Evolutionary conservation across 192 early-diverging fungal genomes (phyloP), one percentile per base, ranked within the genome.

Genomic region (Backusella morwellensis): DNA sequence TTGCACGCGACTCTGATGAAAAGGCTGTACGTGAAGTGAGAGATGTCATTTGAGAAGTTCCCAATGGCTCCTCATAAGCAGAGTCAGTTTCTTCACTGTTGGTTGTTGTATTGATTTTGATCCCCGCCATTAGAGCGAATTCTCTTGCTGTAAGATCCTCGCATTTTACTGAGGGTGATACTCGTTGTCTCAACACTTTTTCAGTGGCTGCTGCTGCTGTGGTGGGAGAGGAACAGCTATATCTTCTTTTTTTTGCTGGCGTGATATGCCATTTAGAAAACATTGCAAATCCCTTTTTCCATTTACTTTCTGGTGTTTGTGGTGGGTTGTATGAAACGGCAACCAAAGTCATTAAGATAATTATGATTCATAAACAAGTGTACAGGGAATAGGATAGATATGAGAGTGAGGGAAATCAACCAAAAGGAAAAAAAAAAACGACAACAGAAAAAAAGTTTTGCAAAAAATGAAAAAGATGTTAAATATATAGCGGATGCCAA

Each of bases 91-190:
- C 74, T 19, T 76, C 68, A 36, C 35, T 36, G 15, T 38, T 35
- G 8, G 14, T 77, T n/a, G 66, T 54, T 15, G 19, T 0, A 54
- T 38, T 68, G 11, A 82, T 78, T 12, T 78, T 69, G 38, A 82
- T 82, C 0, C 80, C 80, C 4, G 77, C 77, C 52, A 82, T 54
- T 36, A 78, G 76, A 44, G 80, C 80, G 29, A 82, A 82, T 75
- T 82, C 80, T 42, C 70, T 73, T n/a, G 80, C 80, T 8, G 80
- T 82, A 34, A 82, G 68, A 52, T 82, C 52, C 36, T 82, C 80
- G 21, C 76, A 82, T 70, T 82, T 70, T 12, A 68, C 69, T 34
- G 44, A 23, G 14, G 29, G 34, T 14, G 68, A 23, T 19, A 35
- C 29, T 23, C 42, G 23, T 29, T 73, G 77, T 23, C 77, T 41